Percentiles rank a stretch among this genome's conserved stretches.
phyloP scores from a whole-genome alignment of 1,284 basidiomycete genomes.

The Porodaedalea pini region DNA sequence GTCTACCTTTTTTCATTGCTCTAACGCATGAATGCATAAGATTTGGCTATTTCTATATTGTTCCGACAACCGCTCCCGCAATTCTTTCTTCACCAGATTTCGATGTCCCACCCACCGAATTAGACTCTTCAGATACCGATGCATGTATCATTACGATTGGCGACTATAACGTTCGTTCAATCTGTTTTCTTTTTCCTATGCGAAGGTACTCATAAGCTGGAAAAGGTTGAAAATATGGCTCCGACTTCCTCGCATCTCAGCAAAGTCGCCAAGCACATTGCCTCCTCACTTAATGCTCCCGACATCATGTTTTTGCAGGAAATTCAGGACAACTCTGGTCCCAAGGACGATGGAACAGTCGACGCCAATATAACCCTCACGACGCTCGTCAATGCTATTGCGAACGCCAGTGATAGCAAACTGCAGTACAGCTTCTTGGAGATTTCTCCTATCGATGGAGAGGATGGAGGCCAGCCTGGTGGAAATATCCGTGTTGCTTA shows the following conservation, averaged over 20 bases:
- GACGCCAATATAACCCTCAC: conserved; percentile 52
- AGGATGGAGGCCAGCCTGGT: conserved; percentile 62
- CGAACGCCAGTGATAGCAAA: conserved; percentile 29
- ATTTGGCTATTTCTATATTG: conserved; percentile 53
- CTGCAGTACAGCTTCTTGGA: conserved; percentile 44
- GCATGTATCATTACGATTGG: conserved; percentile 52
- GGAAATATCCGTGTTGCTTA: conserved; percentile 64
- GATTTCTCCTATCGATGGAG: conserved; percentile 49
- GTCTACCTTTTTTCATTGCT: neutral
- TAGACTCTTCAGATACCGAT: conserved; percentile 33
- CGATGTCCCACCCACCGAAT: conserved; percentile 37
- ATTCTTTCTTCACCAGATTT: conserved; percentile 39
- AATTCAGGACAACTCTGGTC: conserved; percentile 61
- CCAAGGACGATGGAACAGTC: conserved; percentile 52
- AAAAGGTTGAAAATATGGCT: conserved; percentile 55
- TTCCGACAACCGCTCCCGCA: conserved; percentile 52
- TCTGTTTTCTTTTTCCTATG: conserved; percentile 14
- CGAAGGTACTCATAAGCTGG: neutral
- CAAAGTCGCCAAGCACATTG: conserved; percentile 53
- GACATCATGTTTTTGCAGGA: conserved; percentile 66
- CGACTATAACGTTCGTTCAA: conserved; percentile 50
- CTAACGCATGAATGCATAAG: conserved; percentile 26
- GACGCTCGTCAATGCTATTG: conserved; percentile 49
- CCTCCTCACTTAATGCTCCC: conserved; percentile 47
- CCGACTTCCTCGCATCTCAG: conserved; percentile 49